Evolutionary conservation across 2,329 filamentous ascomycete genomes (phyloP).

Genomic region (Fusarium nematophilum): DNA sequence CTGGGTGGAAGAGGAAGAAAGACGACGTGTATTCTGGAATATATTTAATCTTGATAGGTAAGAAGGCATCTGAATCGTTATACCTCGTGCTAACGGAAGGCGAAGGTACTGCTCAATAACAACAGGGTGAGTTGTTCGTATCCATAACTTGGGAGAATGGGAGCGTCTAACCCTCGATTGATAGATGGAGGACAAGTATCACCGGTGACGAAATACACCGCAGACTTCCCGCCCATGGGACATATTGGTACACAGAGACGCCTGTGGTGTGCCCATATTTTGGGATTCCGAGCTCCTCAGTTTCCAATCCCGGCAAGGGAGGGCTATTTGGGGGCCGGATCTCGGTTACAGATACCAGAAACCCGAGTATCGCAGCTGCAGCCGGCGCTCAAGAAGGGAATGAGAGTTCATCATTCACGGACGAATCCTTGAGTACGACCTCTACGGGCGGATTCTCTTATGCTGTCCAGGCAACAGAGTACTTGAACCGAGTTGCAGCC

Average conservation of each 20-base stretch:
- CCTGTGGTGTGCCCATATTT: constrained; percentile 3
- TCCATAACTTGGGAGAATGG: not conserved
- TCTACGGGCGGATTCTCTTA: constrained; percentile 5
- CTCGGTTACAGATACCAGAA: not conserved
- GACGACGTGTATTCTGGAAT: constrained; percentile 1
- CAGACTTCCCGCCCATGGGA: not conserved
- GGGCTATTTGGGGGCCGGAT: not conserved
- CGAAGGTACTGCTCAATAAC: constrained; percentile 1
- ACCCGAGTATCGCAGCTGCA: not conserved
- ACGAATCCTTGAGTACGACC: not conserved
- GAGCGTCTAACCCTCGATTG: not conserved
- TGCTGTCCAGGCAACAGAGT: constrained; percentile 4
- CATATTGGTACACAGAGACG: constrained; percentile 4
- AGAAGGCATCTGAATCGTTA: too few relatives aligned
- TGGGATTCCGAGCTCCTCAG: not conserved
- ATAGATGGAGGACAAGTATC: not conserved
- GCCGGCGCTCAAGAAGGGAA: too few relatives aligned
- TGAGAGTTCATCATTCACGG: not conserved
- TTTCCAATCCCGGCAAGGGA: too few relatives aligned
- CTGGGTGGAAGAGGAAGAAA: constrained; percentile 4
- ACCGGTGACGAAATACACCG: not conserved
- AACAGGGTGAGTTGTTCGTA: not conserved
- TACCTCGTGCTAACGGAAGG: not conserved
- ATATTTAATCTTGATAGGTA: constrained; percentile 1
- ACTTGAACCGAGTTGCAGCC: not conserved